Evolutionary conservation across 805 yeast species (phyloP).

Genomic region (Candida namnaoensis): DNA sequence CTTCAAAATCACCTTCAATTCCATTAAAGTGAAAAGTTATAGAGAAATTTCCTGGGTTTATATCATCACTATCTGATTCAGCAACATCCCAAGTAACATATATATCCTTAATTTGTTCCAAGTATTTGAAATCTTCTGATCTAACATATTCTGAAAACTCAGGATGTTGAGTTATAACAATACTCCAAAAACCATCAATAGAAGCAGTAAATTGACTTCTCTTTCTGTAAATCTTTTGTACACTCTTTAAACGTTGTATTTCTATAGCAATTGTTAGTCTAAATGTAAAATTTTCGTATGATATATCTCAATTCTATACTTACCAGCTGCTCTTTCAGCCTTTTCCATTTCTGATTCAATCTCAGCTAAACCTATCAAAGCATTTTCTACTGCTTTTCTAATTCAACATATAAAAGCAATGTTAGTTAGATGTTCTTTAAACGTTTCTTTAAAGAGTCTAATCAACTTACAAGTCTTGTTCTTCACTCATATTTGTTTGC

Average conservation of each 20-base stretch:
- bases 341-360: slow-evolving; percentile 50
- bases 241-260: slow-evolving; percentile 37
- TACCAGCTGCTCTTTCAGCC: slow-evolving; percentile 51
- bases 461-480: slow-evolving; percentile 3
- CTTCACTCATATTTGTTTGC: slow-evolving; percentile 1
- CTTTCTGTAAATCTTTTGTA: slow-evolving; percentile 47
- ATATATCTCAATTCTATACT: slow-evolving; percentile 1
- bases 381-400: slow-evolving; percentile 21
- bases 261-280: slow-evolving; percentile 17
- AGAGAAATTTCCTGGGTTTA: slow-evolving; percentile 46
- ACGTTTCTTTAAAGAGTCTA: no score
- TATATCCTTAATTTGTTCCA: slow-evolving; percentile 61
- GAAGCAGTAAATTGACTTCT: slow-evolving; percentile 43
- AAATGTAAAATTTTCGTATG: not conserved
- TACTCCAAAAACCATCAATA: slow-evolving; percentile 81
- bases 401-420: no score
- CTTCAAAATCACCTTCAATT: slow-evolving; percentile 35
- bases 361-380: slow-evolving; percentile 40
- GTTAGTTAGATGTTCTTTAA: not conserved
- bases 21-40: slow-evolving; percentile 52
- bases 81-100: slow-evolving; percentile 43
- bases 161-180: slow-evolving; percentile 73
- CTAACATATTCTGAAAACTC: slow-evolving; percentile 77
- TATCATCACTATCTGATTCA: slow-evolving; percentile 20
- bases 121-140: slow-evolving; percentile 66